Conservation (phyloP, 2,329 filamentous ascomycete genomes). For the Clarireedia paspali region DNA sequence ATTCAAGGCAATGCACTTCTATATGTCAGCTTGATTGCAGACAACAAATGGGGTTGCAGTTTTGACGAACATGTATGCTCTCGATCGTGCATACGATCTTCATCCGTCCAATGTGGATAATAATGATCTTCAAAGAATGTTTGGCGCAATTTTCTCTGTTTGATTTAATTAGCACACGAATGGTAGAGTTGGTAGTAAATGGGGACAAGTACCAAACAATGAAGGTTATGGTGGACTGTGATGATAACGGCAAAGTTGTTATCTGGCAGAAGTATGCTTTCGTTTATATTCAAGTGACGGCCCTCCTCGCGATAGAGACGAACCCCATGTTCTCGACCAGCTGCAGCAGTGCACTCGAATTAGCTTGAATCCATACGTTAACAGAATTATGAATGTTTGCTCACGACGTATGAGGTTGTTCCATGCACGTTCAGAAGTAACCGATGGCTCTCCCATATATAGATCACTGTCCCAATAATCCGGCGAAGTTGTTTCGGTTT, state of each 20-base stretch:
- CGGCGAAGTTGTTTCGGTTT: background rate
- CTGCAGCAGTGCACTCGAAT: background rate
- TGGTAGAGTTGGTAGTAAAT: no score
- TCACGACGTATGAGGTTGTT: conserved; percentile 6
- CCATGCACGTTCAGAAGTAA: conserved; percentile 2
- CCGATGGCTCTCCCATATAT: conserved; percentile 7
- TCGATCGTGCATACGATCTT: background rate
- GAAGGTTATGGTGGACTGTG: conserved; percentile 7
- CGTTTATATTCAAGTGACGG: background rate
- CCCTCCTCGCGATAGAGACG: conserved; percentile 5
- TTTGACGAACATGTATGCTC: background rate
- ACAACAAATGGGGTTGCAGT: no score
- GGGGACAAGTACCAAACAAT: background rate
- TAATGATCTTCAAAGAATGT: conserved; percentile 4
- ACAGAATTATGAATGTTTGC: background rate
- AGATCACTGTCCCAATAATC: conserved; percentile 1
- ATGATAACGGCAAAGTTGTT: conserved; percentile 7
- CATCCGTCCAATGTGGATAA: conserved; percentile 5
- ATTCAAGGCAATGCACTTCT: conserved; percentile 6
- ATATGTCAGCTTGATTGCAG: background rate
- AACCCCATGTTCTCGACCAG: conserved; percentile 2
- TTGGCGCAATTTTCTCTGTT: conserved; percentile 4
- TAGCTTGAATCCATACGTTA: background rate
- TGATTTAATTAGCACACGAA: background rate
- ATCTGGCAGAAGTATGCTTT: conserved; percentile 2